Base-by-base conservation (phyloP, 345 rosid genomes). In the Triadica sebifera region DNA sequence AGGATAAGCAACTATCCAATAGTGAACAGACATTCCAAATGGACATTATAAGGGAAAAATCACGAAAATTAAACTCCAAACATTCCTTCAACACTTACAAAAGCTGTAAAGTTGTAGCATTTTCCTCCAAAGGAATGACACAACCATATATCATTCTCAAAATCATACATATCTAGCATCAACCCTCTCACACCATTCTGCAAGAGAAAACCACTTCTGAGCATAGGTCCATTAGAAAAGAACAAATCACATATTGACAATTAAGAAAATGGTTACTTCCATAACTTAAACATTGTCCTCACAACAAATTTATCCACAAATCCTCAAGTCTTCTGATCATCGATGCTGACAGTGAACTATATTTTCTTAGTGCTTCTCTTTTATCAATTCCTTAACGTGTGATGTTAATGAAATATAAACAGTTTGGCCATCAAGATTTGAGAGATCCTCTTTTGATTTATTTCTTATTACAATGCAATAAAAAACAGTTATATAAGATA, bases 111-210 rank as follows among this genome's bases (percentile, higher is more conserved):
- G 74, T 68, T 76, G 74, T 72, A 72, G 71, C 80, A 80, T 19
- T 72, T 67, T 62, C 80, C 77, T 51, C 77, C 80, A 39, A 72
- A 76, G n/a, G 77, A 80, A 12, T 80, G 80, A 57, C 83, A 72
- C 77, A 80, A 63, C 83, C 83, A 80, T 43, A 76, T 56, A 62
- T 76, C 83, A 61, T 76, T 76, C 60, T 43, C 20, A 68, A 60
- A 76, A 70, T 80, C 83, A 49, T 76, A 80, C 77, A 76, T 61
- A 39, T 80, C 83, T 15, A 76, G 70, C 83, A 80, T 80, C 47
- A 76, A 73, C 24, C 80, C 83, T 72, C 83, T 55, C 5, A 80
- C 71, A 11, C 80, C 83, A 76, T 76, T 72, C 80, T 80, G 71
- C 74, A 62, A 67, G 24, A 58, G 20, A 25, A 61, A 70, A 71